Conservation (phyloP, 371 early-diverging fungal species). For the Massospora cicadina region DNA sequence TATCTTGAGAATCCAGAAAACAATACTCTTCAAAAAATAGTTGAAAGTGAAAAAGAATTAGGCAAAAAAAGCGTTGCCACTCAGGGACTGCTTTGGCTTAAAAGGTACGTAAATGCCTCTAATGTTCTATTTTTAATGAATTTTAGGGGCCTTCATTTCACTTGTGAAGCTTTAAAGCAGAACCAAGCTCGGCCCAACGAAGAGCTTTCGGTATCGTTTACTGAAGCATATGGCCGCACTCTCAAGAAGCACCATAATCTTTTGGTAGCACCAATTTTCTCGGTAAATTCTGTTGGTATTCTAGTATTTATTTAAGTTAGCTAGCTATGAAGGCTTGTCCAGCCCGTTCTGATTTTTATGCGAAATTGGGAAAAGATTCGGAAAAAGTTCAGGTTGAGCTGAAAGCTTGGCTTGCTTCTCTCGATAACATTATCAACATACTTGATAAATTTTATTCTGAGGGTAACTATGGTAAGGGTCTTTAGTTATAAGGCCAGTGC, state of each 20-base stretch:
- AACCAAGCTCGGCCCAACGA: constrained; percentile 45
- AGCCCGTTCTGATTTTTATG: constrained; percentile 71
- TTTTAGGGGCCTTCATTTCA: constrained; percentile 72
- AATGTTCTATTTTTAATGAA: neutral
- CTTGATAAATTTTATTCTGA: constrained; percentile 18
- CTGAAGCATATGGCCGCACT: constrained; percentile 60
- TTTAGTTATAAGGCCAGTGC: no score
- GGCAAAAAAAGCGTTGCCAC: constrained; percentile 66
- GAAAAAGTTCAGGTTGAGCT: constrained; percentile 31
- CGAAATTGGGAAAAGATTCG: constrained; percentile 49
- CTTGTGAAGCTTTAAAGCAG: constrained; percentile 52
- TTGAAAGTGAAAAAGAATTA: constrained; percentile 40
- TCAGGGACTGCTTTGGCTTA: constrained; percentile 84
- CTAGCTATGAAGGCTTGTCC: constrained; percentile 91
- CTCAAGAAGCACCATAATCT: constrained; percentile 64
- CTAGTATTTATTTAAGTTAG: constrained; percentile 17
- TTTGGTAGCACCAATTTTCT: constrained; percentile 62
- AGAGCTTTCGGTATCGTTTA: constrained; percentile 68
- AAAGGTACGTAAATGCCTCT: constrained; percentile 38
- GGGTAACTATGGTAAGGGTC: constrained; percentile 7
- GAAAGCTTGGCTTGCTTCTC: constrained; percentile 46
- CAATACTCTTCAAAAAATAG: constrained; percentile 65
- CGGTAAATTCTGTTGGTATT: constrained; percentile 26
- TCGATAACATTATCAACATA: constrained; percentile 38
- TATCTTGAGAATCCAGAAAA: constrained; percentile 37